A percentile compares a stretch with the other conserved stretches of the same genome.
phyloP scores from a whole-genome alignment of 345 rosid genomes.

The Firmiana major region DNA sequence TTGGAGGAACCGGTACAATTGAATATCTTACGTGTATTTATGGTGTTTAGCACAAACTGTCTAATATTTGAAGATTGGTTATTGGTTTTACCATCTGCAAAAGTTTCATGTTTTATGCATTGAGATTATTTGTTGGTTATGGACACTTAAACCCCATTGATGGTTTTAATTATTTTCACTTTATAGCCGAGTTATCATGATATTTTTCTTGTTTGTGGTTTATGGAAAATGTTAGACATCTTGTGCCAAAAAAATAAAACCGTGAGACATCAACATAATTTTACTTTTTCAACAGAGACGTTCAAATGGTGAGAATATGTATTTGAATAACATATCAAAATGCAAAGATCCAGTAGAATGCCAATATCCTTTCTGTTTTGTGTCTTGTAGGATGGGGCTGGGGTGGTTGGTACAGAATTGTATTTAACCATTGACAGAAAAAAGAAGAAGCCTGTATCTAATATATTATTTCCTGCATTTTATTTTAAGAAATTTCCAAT shows the following conservation, averaged over 20 bases:
- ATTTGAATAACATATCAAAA: not conserved
- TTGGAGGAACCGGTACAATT: slow-evolving; percentile 83
- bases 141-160: not conserved
- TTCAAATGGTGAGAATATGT: not conserved
- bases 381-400: not conserved
- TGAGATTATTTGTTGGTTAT: not conserved
- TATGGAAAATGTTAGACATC: not conserved
- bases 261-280: not conserved
- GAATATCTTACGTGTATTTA: not conserved
- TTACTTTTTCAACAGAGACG: not conserved
- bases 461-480: not conserved
- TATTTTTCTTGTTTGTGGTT: not conserved
- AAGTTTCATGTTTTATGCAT: not conserved
- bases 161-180: not conserved
- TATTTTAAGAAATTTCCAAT: not conserved
- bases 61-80: not conserved
- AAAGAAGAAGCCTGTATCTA: not conserved
- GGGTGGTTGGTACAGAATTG: not conserved
- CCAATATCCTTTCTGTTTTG: not conserved
- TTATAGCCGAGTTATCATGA: not conserved
- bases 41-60: not conserved
- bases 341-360: not conserved
- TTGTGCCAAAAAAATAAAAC: not conserved
- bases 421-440: not conserved
- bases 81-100: not conserved